phyloP scores from a whole-genome alignment of 345 rosid genomes.

The Eucalyptus erythrocorys region DNA sequence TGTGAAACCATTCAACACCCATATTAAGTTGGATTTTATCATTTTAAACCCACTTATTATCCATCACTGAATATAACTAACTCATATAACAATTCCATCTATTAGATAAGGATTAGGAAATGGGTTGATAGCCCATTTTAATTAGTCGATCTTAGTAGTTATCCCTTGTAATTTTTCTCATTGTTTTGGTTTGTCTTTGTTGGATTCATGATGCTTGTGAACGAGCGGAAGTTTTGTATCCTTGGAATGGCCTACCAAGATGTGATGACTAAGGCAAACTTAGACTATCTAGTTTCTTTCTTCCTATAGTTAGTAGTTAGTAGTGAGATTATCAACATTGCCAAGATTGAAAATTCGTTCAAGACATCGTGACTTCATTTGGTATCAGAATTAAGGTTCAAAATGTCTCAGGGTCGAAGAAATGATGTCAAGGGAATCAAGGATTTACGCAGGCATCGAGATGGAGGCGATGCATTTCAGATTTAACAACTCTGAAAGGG shows the following conservation, averaged over 20 bases:
- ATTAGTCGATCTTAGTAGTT: not conserved
- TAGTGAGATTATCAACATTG: not conserved
- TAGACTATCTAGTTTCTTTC: not conserved
- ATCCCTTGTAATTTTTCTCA: not conserved
- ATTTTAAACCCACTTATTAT: not conserved
- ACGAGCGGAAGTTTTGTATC: not conserved
- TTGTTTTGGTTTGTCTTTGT: not conserved
- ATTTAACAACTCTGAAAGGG: not conserved
- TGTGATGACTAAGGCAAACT: not conserved
- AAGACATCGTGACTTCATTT: not conserved
- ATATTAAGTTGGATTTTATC: not conserved
- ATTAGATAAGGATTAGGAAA: too few relatives aligned
- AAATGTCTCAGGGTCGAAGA: not conserved
- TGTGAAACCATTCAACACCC: not conserved
- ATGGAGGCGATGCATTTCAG: not conserved
- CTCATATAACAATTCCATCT: not conserved
- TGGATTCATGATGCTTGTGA: not conserved
- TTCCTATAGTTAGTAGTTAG: not conserved
- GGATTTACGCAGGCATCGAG: not conserved
- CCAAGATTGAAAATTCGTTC: not conserved
- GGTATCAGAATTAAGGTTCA: not conserved
- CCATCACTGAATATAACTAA: not conserved
- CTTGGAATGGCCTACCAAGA: not conserved
- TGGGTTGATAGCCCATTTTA: not conserved
- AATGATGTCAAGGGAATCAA: rapidly evolving